These are phyloP conservation scores for Mallotus nudiflorus DNA, from an alignment of 345 rosid genomes.

Conservation along the genomic window DNA sequence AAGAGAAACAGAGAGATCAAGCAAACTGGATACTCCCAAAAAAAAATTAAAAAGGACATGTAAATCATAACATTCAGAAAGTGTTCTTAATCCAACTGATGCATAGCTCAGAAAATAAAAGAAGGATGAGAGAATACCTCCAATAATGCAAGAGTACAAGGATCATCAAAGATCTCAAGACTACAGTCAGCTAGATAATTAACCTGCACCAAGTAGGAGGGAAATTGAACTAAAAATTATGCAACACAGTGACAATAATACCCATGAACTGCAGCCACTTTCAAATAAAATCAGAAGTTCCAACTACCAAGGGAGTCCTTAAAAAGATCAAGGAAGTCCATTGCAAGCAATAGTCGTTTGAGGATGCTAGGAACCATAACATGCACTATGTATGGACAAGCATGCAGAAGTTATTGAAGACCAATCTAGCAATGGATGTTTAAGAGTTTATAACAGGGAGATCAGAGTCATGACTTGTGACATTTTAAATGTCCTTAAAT, in stretches of 20 bases:
- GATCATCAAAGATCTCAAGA: slow-evolving; percentile 89
- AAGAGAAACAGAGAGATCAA: not conserved
- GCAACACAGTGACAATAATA: slow-evolving; percentile 1
- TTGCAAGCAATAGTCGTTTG: not conserved
- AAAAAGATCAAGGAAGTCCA: not conserved
- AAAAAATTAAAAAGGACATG: too few species aligned
- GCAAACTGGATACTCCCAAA: not conserved
- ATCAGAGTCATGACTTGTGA: not conserved
- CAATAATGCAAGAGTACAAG: slow-evolving; percentile 71
- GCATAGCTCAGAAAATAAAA: not conserved
- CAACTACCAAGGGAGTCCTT: not conserved
- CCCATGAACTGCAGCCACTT: not conserved
- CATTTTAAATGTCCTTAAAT: not conserved
- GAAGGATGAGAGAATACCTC: slow-evolving; percentile 52
- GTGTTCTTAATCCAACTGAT: not conserved
- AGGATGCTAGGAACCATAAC: not conserved
- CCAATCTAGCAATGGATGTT: not conserved
- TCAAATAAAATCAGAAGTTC: not conserved
- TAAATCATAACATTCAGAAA: too few species aligned
- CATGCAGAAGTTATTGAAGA: not conserved
- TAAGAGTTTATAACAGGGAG: not conserved
- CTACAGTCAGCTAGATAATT: slow-evolving; percentile 86
- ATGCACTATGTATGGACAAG: too few species aligned
- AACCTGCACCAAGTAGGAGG: slow-evolving; percentile 46
- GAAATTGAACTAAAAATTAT: not conserved